A percentile compares a stretch with the other conserved stretches of the same genome.
Conservation (phyloP, 129 eudicot species). For the Centaurea solstitialis region DNA sequence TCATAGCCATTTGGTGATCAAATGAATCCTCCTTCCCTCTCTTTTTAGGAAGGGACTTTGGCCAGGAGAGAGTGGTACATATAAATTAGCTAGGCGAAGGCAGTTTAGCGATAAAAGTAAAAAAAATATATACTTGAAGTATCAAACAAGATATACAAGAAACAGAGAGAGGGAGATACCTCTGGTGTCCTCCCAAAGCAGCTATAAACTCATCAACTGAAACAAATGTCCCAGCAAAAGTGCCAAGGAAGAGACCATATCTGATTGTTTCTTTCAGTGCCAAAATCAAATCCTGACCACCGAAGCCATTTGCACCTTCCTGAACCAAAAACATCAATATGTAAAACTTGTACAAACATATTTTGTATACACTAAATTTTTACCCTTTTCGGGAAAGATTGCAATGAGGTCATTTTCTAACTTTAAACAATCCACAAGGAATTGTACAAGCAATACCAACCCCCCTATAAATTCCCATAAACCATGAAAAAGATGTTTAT, state of each 20-base stretch:
- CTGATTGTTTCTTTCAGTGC: slow-evolving; percentile 84
- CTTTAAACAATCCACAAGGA: slow-evolving; percentile 2
- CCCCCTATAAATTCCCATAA: slow-evolving; percentile 2
- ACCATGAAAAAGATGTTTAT: not conserved
- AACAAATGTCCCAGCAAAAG: slow-evolving; percentile 96
- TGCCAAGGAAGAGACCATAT: slow-evolving; percentile 94
- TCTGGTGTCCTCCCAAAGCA: slow-evolving; percentile 84
- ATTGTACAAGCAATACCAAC: not conserved
- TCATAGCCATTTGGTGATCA: slow-evolving; percentile 3
- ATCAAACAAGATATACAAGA: not conserved
- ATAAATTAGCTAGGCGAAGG: not conserved
- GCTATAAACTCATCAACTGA: slow-evolving; percentile 88
- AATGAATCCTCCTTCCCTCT: not conserved
- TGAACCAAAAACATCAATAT: slow-evolving; percentile 32
- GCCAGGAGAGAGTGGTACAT: too few relatives aligned
- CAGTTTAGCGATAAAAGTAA: not conserved
- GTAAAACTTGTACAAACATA: slow-evolving; percentile 1
- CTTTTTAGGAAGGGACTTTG: too few relatives aligned
- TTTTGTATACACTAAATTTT: not conserved
- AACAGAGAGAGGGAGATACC: slow-evolving; percentile 38
- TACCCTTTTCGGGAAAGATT: not conserved
- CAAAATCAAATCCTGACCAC: slow-evolving; percentile 69
- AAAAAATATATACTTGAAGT: not conserved
- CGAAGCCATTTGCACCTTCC: slow-evolving; percentile 76
- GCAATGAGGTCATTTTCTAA: too few relatives aligned